Percentiles rank a stretch among this genome's conserved stretches.
Conservation (phyloP, 306 rosid species). For the Prosopis cineraria region DNA sequence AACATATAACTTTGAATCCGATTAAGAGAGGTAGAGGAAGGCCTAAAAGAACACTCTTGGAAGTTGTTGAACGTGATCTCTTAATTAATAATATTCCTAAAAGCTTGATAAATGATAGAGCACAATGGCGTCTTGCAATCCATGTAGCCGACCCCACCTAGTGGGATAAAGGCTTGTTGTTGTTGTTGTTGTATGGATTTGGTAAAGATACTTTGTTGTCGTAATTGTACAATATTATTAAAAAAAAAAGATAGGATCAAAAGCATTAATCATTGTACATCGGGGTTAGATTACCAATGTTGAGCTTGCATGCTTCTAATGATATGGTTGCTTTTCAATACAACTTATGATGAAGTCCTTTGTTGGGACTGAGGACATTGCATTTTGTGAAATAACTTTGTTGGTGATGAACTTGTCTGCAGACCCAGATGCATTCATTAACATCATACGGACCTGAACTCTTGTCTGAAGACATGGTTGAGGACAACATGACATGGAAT, state of each 20-base stretch:
- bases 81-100: too few species aligned
- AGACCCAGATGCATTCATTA: slow-evolving; percentile 94
- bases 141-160: too few species aligned
- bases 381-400: slow-evolving; percentile 13
- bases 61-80: too few species aligned
- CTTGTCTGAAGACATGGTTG: slow-evolving; percentile 66
- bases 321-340: slow-evolving; percentile 16
- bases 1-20: too few species aligned
- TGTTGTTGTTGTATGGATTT: too few species aligned
- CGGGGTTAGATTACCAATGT: neutral
- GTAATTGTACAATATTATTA: neutral
- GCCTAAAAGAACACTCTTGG: too few species aligned
- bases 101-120: too few species aligned
- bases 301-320: neutral
- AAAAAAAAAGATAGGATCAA: neutral
- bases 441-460: slow-evolving; percentile 83
- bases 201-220: neutral
- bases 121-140: too few species aligned
- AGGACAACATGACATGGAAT: slow-evolving; percentile 97
- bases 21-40: too few species aligned
- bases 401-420: slow-evolving; percentile 45
- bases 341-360: slow-evolving; percentile 14
- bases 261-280: neutral
- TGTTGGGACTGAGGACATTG: slow-evolving; percentile 11
- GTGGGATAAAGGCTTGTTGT: too few species aligned